A percentile compares a stretch with the other conserved stretches of the same genome.
Conservation (phyloP, 805 yeast genomes). For the Lipomyces anomalus region DNA sequence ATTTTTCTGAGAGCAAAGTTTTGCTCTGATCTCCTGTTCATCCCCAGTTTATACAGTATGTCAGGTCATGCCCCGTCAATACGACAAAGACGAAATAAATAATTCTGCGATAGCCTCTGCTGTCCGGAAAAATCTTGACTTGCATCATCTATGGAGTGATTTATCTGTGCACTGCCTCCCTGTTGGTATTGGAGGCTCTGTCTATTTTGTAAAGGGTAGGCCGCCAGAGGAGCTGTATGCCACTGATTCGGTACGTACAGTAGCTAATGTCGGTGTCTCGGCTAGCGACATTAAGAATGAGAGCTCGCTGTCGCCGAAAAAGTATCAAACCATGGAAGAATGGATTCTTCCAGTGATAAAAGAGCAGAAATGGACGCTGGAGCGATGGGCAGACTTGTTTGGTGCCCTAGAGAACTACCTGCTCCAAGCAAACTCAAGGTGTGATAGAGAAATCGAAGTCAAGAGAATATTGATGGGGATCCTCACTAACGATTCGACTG, state of each 20-base stretch:
- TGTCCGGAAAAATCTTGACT: constrained; percentile 31
- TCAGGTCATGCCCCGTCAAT: too few relatives aligned
- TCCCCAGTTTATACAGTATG: too few relatives aligned
- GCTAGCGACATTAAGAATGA: too few relatives aligned
- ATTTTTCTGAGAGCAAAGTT: too few relatives aligned
- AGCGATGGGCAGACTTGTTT: constrained; percentile 34
- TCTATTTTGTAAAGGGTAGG: constrained; percentile 26
- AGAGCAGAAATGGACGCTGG: constrained; percentile 32
- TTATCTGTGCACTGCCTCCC: constrained; percentile 19
- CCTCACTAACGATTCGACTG: constrained; percentile 39
- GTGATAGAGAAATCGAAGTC: constrained; percentile 5
- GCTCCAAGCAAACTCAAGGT: too few relatives aligned
- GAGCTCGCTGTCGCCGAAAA: too few relatives aligned
- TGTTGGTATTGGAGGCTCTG: constrained; percentile 3
- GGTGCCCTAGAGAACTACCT: constrained; percentile 20
- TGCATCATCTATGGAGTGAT: constrained; percentile 37
- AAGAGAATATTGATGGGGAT: constrained; percentile 38
- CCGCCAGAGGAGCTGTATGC: constrained; percentile 36
- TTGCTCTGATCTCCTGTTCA: too few relatives aligned
- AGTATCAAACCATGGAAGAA: constrained; percentile 24
- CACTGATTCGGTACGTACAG: constrained; percentile 25
- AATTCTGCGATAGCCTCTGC: constrained; percentile 19
- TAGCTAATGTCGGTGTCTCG: constrained; percentile 9
- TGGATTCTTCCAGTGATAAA: constrained; percentile 29
- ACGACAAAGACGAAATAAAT: constrained; percentile 9